Conservation (phyloP, 106 monocot species). For the Dioscorea dumetorum region DNA sequence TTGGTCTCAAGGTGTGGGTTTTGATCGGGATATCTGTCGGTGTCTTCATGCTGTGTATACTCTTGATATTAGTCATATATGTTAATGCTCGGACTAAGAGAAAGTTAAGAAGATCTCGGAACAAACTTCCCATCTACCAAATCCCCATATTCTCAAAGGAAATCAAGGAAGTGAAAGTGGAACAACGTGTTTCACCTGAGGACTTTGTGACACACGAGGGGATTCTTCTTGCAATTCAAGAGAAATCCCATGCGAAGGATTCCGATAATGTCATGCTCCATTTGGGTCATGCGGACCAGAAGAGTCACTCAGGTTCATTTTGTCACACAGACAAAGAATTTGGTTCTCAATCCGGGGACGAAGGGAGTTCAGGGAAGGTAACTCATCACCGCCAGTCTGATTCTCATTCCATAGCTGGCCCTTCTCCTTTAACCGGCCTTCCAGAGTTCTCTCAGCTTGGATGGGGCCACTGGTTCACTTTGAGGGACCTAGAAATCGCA, state of each 20-base stretch:
- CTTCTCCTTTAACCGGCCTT: conserved; percentile 82
- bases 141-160: conserved; percentile 82
- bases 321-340: conserved; percentile 38
- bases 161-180: conserved; percentile 82
- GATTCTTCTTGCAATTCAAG: conserved; percentile 29
- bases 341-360: conserved; percentile 53
- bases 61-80: conserved; percentile 53
- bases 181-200: conserved; percentile 28
- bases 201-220: conserved; percentile 42
- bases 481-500: conserved; percentile 80
- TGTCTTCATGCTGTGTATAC: conserved; percentile 45
- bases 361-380: conserved; percentile 32
- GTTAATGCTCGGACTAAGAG: conserved; percentile 33
- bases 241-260: conserved; percentile 31
- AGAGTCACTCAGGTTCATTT: conserved; percentile 63
- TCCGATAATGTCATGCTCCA: conserved; percentile 50
- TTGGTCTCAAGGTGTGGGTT: conserved; percentile 80
- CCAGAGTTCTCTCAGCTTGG: conserved; percentile 89
- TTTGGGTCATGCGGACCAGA: conserved; percentile 27
- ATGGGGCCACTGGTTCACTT: conserved; percentile 99
- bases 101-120: conserved; percentile 28
- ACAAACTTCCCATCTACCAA: conserved; percentile 38
- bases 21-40: conserved; percentile 65
- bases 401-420: conserved; percentile 38
- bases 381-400: conserved; percentile 30